Conservation (phyloP, 768 basidiomycete species). For the Tephrocybe sp. region DNA sequence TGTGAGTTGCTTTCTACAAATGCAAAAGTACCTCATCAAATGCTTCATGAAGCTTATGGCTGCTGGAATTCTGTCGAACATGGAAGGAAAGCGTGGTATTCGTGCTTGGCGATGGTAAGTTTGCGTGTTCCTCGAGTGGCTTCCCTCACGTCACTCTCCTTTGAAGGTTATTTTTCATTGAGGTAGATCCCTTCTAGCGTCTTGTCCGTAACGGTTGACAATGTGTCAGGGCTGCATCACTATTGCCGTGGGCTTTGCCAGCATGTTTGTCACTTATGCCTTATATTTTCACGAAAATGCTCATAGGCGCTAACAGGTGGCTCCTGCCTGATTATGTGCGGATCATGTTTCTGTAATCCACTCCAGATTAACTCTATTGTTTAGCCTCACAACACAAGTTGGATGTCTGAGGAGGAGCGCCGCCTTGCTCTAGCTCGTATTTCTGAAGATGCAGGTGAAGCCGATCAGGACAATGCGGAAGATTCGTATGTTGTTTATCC, state of each 20-base stretch:
- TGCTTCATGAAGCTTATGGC: constrained; percentile 51
- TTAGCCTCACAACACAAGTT: constrained; percentile 61
- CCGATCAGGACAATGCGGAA: constrained; percentile 53
- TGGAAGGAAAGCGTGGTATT: constrained; percentile 68
- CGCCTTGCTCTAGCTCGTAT: constrained; percentile 64
- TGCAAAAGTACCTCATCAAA: background rate
- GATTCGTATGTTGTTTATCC: constrained; percentile 47
- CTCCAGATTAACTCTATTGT: background rate
- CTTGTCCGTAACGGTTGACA: background rate
- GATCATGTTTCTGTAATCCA: background rate
- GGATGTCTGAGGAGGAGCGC: constrained; percentile 48
- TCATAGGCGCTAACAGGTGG: constrained; percentile 36
- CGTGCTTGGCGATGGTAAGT: constrained; percentile 68
- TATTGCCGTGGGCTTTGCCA: constrained; percentile 51
- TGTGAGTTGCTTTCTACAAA: constrained; percentile 32
- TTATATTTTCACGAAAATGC: background rate
- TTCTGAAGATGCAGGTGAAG: constrained; percentile 67
- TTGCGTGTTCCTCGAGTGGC: background rate
- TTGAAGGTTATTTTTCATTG: constrained; percentile 67
- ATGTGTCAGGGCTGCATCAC: constrained; percentile 56
- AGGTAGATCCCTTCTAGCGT: constrained; percentile 32
- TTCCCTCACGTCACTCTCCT: background rate
- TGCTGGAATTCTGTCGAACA: constrained; percentile 64
- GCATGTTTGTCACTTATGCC: constrained; percentile 38
- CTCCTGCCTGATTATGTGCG: constrained; percentile 58